Base-by-base conservation (phyloP, 768 basidiomycete genomes). In the Chlorophyllum brunneum region DNA sequence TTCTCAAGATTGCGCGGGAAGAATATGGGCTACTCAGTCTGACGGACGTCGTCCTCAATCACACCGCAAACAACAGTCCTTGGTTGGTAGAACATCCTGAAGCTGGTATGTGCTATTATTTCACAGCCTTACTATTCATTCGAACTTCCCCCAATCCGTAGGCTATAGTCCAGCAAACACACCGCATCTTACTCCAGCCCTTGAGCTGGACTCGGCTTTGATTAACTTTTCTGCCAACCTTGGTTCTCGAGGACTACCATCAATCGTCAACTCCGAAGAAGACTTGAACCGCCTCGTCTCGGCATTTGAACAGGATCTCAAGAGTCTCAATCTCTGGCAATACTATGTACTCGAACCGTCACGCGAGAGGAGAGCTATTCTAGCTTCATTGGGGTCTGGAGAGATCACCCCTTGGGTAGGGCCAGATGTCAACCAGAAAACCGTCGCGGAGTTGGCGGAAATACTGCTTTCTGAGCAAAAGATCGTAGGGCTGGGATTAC, bases 21-120 rank as follows among this genome's bases (percentile, higher is more conserved):
- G 84, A 95, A 65, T 95, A 86, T 56, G 95, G 95, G 2, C 71
- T 99, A 38, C 75, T 97, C 53, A 89, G 85, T 59, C 65, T 98
- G 61, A 98, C 92, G 1, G 97, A 99, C 65, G 89, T 99, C 46
- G 97, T 99, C 4, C 79, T 98, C 51, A 99, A 99, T 65, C 97
- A 99, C 63, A 98, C 97, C 11, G 92, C 97, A 5, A 89, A 92
- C 64, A 92, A 98, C 64, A 93, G 86, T 57, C 75, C 83, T 15
- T 99, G 95, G 95, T 76, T 99, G 22, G 65, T 82, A 18, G 83
- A 95, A 5, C 97, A 99, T 65, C 97, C 97, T 1, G 97, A 99
- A 78, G 91, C 95, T 54, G 95, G 94, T 86, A 56, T 55, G 81
- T 65, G n/a, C 8, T n/a, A 38, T 56, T 26, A 22, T 4, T 22